Conservation (phyloP, 805 yeast species). For the Yamadazyma insecticola region DNA sequence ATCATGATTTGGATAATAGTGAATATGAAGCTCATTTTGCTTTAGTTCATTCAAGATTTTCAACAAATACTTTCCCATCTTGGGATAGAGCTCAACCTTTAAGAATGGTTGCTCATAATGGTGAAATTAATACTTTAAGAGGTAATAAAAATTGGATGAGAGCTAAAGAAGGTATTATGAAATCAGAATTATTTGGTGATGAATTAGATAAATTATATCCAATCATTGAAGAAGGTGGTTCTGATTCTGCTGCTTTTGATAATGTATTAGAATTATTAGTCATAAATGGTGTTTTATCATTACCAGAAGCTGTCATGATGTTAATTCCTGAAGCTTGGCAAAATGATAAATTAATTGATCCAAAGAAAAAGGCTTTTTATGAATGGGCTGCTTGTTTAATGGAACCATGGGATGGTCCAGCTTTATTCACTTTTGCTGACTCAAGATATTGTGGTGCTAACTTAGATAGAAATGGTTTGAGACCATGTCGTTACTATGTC, state of each 20-base stretch:
- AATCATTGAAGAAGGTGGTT: slow-evolving; percentile 96
- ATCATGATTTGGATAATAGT: slow-evolving; percentile 86
- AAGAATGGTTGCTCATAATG: slow-evolving; percentile 96
- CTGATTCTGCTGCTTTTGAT: slow-evolving; percentile 97
- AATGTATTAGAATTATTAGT: slow-evolving; percentile 90
- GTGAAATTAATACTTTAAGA: slow-evolving; percentile 94
- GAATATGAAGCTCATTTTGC: slow-evolving; percentile 95
- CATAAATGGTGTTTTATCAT: slow-evolving; percentile 83
- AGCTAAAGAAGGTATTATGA: slow-evolving; percentile 96
- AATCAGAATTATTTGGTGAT: slow-evolving; percentile 80
- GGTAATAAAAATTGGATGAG: slow-evolving; percentile 99
- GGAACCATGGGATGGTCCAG: slow-evolving; percentile 99
- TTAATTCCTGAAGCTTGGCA: slow-evolving; percentile 99
- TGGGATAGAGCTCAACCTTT: slow-evolving; percentile 99
- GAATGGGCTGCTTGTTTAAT: slow-evolving; percentile 99
- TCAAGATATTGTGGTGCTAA: slow-evolving; percentile 98
- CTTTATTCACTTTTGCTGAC: slow-evolving; percentile 92
- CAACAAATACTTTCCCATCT: slow-evolving; percentile 98
- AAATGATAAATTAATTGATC: slow-evolving; percentile 80
- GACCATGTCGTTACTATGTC: slow-evolving; percentile 97
- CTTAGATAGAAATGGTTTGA: slow-evolving; percentile 92
- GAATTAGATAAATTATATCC: slow-evolving; percentile 90
- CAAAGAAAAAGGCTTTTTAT: slow-evolving; percentile 88
- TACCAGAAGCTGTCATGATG: slow-evolving; percentile 97
- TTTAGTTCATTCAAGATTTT: slow-evolving; percentile 93